Evolutionary conservation across 257 asterid genomes (phyloP).

Genomic region (Ehretia macrophylla): DNA sequence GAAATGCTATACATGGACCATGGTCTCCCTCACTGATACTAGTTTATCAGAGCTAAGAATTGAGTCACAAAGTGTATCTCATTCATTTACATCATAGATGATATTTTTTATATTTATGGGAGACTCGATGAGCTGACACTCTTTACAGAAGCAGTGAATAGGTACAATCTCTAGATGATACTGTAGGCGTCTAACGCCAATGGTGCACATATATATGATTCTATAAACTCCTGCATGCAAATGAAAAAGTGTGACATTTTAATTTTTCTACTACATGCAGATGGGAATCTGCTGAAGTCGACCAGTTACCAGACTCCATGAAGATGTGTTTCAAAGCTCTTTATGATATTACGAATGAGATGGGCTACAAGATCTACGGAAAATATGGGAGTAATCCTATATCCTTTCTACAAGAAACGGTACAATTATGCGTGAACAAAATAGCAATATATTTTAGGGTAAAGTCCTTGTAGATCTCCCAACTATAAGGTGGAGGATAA

Average conservation of each 20-base stretch:
- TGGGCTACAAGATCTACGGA: conserved; percentile 13
- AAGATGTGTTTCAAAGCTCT: conserved; percentile 39
- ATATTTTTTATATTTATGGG: conserved; percentile 36
- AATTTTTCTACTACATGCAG: conserved; percentile 11
- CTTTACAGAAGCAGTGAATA: conserved; percentile 23
- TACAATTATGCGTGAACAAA: not conserved
- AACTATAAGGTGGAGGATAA: too few species aligned
- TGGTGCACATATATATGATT: not conserved
- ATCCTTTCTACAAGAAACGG: conserved; percentile 12
- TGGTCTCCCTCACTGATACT: conserved; percentile 18
- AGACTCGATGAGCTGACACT: conserved; percentile 20
- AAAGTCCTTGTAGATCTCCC: too few species aligned
- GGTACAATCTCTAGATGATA: conserved; percentile 11
- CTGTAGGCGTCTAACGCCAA: not conserved
- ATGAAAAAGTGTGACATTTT: too few species aligned
- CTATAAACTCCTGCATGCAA: not conserved
- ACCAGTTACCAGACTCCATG: conserved; percentile 43
- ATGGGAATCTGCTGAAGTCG: conserved; percentile 35
- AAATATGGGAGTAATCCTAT: conserved; percentile 38
- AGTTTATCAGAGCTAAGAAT: conserved; percentile 21
- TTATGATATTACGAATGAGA: conserved; percentile 34
- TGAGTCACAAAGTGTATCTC: conserved; percentile 27
- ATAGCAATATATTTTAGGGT: not conserved
- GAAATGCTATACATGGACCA: conserved; percentile 39
- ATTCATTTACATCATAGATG: conserved; percentile 31